phyloP scores from a whole-genome alignment of 2,329 filamentous ascomycete genomes.

The Aspergillus sojae region DNA sequence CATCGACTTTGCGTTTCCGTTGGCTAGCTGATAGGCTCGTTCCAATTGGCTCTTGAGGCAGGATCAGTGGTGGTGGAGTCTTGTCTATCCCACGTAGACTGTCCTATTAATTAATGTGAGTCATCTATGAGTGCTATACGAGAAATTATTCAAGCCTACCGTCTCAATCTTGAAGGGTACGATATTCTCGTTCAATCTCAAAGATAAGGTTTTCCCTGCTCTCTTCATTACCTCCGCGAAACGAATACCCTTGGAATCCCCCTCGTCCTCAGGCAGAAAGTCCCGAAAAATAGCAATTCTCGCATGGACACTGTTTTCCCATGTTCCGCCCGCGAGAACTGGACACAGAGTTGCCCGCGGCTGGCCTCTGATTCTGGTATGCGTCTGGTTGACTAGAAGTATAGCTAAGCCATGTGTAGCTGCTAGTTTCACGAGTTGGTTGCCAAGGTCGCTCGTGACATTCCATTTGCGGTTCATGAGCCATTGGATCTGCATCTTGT shows the following conservation, averaged over 20 bases:
- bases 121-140: too few species aligned
- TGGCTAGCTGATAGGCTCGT: conserved; percentile 15
- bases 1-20: conserved; percentile 48
- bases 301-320: conserved; percentile 77
- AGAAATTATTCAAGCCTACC: conserved; percentile 28
- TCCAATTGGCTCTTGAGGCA: conserved; percentile 11
- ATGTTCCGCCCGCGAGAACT: conserved; percentile 72
- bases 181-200: conserved; percentile 33
- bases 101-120: conserved; percentile 11
- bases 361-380: conserved; percentile 74
- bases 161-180: conserved; percentile 44
- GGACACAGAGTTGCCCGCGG: conserved; percentile 70
- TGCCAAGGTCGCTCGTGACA: conserved; percentile 68
- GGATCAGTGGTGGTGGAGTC: conserved; percentile 7
- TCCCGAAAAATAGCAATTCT: conserved; percentile 79
- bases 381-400: conserved; percentile 76
- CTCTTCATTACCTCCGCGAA: conserved; percentile 68
- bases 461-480: conserved; percentile 50
- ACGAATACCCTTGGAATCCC: conserved; percentile 54
- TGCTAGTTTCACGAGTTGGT: conserved; percentile 69
- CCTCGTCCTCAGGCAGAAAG: conserved; percentile 55
- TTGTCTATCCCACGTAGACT: conserved; percentile 17
- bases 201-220: conserved; percentile 52
- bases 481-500: conserved; percentile 46
- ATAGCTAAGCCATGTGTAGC: conserved; percentile 72